Conservation (phyloP, 768 basidiomycete genomes). For the Gloeopeniophorella convolvens region DNA sequence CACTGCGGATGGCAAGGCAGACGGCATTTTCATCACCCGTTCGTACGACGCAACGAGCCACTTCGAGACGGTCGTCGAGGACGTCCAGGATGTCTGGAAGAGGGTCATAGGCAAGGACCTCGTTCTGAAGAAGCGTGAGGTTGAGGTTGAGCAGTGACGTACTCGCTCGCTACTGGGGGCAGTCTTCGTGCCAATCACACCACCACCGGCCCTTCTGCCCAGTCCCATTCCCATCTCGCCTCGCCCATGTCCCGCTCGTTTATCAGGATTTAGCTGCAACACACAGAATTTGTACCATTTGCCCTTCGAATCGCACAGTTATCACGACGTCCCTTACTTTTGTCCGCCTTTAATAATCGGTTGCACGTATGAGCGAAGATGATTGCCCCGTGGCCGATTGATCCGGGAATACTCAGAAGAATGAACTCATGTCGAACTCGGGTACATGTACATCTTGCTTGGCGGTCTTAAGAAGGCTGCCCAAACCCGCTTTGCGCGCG, state of each 20-base stretch:
- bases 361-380: neutral
- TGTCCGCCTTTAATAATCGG: neutral
- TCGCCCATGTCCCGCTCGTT: neutral
- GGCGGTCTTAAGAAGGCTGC: conserved; percentile 84
- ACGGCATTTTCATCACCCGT: conserved; percentile 95
- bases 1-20: conserved; percentile 68
- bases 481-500: conserved; percentile 67
- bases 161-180: conserved; percentile 4
- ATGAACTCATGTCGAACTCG: conserved; percentile 83
- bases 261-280: conserved; percentile 7
- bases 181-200: no score
- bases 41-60: conserved; percentile 99
- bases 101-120: conserved; percentile 72
- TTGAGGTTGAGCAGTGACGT: conserved; percentile 47
- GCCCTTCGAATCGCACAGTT: conserved; percentile 1
- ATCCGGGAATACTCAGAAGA: conserved; percentile 39
- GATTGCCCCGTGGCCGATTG: neutral
- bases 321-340: neutral
- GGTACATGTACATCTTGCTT: conserved; percentile 81
- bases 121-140: conserved; percentile 83
- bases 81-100: conserved; percentile 95
- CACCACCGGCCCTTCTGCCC: no score
- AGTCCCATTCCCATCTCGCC: neutral
- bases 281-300: conserved; percentile 11
- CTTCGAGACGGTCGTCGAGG: conserved; percentile 97